A percentile compares a stretch with the other conserved stretches of the same genome.
Evolutionary conservation across 306 rosid species (phyloP).

Genomic region (Pueraria montana): DNA sequence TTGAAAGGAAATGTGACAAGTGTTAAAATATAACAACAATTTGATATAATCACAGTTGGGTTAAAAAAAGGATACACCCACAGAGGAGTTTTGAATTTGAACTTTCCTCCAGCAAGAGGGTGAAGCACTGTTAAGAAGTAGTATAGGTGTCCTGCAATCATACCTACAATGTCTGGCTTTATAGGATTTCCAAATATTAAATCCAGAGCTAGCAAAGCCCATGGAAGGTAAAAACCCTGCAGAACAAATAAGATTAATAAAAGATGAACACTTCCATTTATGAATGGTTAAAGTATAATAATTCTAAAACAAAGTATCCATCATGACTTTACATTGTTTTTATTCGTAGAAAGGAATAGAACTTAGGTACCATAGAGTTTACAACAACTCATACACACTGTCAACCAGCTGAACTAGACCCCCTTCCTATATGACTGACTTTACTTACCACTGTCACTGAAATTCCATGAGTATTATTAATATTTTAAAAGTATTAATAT

Average conservation of each 20-base stretch:
- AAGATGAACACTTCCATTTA: background rate
- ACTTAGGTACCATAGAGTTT: too few species aligned
- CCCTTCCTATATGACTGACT: too few species aligned
- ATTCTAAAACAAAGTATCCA: background rate
- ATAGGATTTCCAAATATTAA: conserved; percentile 62
- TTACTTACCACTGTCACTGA: background rate
- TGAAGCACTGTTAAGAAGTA: conserved; percentile 84
- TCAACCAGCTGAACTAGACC: too few species aligned
- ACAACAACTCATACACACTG: too few species aligned
- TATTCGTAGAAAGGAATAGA: too few species aligned
- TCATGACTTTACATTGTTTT: background rate
- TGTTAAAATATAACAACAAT: background rate
- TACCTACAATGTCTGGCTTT: conserved; percentile 64
- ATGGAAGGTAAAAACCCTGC: conserved; percentile 85
- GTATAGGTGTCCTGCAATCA: conserved; percentile 75
- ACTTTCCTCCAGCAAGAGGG: conserved; percentile 77
- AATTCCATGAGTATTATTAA: background rate
- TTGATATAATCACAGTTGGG: background rate
- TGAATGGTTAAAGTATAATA: background rate
- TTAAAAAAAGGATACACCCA: conserved; percentile 73
- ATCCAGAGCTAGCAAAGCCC: conserved; percentile 66
- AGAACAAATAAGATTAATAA: background rate
- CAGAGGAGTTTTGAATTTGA: conserved; percentile 68
- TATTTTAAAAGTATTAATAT: too few species aligned
- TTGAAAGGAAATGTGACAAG: background rate